phyloP scores from a whole-genome alignment of 306 rosid species.

The Vigna mungo region DNA sequence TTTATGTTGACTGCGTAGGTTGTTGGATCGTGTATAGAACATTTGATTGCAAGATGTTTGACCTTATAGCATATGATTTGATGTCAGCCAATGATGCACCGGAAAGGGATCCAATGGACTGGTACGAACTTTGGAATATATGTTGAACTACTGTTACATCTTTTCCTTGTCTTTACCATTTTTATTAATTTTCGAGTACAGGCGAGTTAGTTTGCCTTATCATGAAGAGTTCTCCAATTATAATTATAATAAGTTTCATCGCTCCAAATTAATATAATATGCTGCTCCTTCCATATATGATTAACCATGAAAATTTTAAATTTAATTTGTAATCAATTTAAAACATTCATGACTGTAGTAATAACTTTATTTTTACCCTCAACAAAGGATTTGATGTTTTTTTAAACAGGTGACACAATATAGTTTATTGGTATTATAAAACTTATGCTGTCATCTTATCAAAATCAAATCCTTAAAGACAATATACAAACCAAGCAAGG shows the following conservation, averaged over 20 bases:
- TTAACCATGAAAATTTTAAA: constrained; percentile 6
- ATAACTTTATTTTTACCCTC: not conserved
- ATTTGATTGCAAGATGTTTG: constrained; percentile 59
- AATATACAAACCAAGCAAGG: not conserved
- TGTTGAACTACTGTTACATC: constrained; percentile 1
- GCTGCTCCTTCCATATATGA: not conserved
- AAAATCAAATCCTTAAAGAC: constrained; percentile 2
- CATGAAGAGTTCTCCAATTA: not conserved
- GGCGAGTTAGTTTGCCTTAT: constrained; percentile 1
- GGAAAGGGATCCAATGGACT: constrained; percentile 97
- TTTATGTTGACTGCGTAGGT: constrained; percentile 58
- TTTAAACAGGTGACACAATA: not conserved
- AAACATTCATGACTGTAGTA: constrained; percentile 2
- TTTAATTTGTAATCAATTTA: constrained; percentile 12
- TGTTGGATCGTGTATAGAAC: constrained; percentile 78
- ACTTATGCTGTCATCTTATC: not conserved
- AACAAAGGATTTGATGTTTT: not conserved
- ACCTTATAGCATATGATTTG: constrained; percentile 87
- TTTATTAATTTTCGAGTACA: not conserved
- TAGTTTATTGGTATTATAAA: constrained; percentile 8
- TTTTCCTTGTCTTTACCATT: not conserved
- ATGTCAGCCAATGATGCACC: constrained; percentile 97
- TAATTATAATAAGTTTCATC: constrained; percentile 4
- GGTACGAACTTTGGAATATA: constrained; percentile 57
- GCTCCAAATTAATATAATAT: constrained; percentile 10